A percentile compares a stretch with the other conserved stretches of the same genome.
Evolutionary conservation across 1,284 basidiomycete species (phyloP).

Genomic region (Agroathelia rolfsii): DNA sequence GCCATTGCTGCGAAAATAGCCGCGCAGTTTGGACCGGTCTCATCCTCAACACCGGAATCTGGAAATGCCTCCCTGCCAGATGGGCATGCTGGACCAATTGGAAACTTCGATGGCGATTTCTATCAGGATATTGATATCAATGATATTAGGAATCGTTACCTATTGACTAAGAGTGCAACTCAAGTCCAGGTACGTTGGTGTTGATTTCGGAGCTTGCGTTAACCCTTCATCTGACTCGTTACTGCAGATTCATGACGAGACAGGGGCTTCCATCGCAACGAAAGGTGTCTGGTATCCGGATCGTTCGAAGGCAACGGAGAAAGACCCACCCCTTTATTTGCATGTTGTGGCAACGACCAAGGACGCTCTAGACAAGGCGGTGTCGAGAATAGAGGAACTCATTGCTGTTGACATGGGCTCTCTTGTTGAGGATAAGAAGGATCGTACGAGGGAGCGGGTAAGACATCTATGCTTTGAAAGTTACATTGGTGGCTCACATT

Average conservation of each 20-base stretch:
- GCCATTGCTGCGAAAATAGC: constrained; percentile 91
- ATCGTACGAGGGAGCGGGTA: constrained; percentile 52
- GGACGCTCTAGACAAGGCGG: constrained; percentile 73
- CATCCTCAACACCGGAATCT: no score
- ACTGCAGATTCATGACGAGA: constrained; percentile 76
- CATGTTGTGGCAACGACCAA: constrained; percentile 83
- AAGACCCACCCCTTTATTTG: constrained; percentile 89
- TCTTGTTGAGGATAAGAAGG: constrained; percentile 78
- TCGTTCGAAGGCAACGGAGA: constrained; percentile 78
- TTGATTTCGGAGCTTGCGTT: constrained; percentile 5
- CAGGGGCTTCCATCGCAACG: constrained; percentile 83
- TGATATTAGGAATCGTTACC: constrained; percentile 90
- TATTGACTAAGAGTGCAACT: constrained; percentile 89
- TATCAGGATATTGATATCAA: constrained; percentile 85
- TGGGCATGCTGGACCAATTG: no score
- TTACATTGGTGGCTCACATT: constrained; percentile 6
- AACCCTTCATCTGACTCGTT: constrained; percentile 6
- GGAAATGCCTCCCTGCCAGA: constrained; percentile 84
- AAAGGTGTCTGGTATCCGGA: constrained; percentile 95
- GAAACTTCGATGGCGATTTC: constrained; percentile 43
- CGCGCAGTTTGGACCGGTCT: constrained; percentile 72
- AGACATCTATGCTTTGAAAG: constrained; percentile 2
- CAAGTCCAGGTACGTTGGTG: constrained; percentile 69
- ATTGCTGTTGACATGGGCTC: constrained; percentile 81
- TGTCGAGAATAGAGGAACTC: constrained; percentile 79